Evolutionary conservation across 805 yeast species (phyloP), one percentile per base, ranked within the genome.

Genomic region (Millerozyma acaciae): DNA sequence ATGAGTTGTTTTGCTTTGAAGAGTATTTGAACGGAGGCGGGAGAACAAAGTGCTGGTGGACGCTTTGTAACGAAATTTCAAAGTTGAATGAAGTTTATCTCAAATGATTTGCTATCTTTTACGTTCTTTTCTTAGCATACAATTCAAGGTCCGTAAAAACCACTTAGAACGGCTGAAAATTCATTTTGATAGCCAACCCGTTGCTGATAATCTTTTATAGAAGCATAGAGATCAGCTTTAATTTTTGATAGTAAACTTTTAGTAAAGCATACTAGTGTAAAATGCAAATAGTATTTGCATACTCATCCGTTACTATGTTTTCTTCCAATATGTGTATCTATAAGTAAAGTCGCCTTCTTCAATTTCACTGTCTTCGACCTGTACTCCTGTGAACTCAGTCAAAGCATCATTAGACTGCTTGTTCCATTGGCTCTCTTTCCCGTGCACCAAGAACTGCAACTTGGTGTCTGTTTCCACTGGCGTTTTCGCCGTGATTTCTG

Each of bases 381-480:
- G 43, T 16, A 45, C 44, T 3, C 68, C 73, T 1, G 68, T 56
- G 26, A 62, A 66, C 12, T 53, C 44, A 22, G 52, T 45, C 30
- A 84, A 60, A 4, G 56, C 67, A 0, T 42, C 38, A 3, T 48
- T 42, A 3, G 61, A 38, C 35, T 50, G 56, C 41, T 63, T 62
- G 3, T 34, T 37, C 73, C 83, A 72, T 1, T 33, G 38, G 8
- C 42, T 24, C 23, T 26, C 21, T 3, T 32, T 39, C 6, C 42
- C 44, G 20, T 53, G 45, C 32, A 47, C 26, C 5, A 48, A 47
- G 17, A 68, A 60, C 19, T 72, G 57, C 39, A 89, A 69, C 46
- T 75, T 84, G 1, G 94, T 77, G 57, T 89, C 97, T 69, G 88
- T 75, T 10, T 69, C 73, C 4, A 78, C 60, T 3, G 46, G 44